Conservation (phyloP, 2,329 filamentous ascomycete species). For the Sporothrix variecibatus region DNA sequence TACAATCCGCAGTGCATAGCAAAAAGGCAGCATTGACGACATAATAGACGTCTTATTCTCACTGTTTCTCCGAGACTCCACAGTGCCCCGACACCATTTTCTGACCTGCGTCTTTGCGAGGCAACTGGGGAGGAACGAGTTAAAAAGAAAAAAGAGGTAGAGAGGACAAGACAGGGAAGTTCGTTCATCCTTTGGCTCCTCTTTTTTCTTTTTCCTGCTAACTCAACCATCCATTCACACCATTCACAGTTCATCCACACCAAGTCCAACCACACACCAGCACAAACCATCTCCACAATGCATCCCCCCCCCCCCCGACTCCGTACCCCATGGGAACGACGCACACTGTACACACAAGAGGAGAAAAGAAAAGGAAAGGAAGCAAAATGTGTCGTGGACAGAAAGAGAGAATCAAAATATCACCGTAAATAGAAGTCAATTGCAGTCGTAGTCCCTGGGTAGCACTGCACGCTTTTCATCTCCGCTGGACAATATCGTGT, state of each 20-base stretch:
- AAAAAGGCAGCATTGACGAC: background rate
- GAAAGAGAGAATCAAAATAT: background rate
- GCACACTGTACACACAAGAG: background rate
- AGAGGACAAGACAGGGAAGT: background rate
- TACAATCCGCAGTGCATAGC: too few relatives aligned
- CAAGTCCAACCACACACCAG: background rate
- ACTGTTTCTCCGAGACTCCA: background rate
- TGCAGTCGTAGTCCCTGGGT: background rate
- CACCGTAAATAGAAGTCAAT: background rate
- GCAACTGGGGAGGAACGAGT: background rate
- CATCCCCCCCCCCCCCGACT: background rate
- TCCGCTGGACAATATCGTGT: background rate
- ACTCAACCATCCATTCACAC: background rate
- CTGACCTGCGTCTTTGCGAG: background rate
- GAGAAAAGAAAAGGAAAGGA: background rate
- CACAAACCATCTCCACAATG: background rate
- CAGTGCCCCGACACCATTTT: background rate
- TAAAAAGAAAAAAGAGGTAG: too few relatives aligned
- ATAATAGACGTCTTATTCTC: background rate
- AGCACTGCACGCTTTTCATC: background rate
- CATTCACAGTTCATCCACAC: background rate
- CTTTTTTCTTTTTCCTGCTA: background rate
- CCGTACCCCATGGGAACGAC: slow-evolving; percentile 6
- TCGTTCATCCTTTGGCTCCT: background rate
- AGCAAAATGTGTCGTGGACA: background rate